phyloP scores from a whole-genome alignment of 192 early-diverging fungal genomes.

The Podila minutissima region DNA sequence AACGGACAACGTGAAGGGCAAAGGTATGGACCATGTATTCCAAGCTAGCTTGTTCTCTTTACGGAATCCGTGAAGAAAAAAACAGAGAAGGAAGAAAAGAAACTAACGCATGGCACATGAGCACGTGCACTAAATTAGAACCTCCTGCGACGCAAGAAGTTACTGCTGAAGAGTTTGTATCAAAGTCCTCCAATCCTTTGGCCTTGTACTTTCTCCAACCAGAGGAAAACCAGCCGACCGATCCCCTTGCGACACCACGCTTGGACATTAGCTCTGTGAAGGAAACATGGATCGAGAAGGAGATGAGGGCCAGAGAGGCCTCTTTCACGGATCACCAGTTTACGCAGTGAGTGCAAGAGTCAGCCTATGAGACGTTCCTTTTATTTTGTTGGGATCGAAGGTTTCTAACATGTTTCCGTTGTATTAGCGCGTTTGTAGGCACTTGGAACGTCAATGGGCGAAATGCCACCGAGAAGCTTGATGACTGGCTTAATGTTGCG shows the following conservation, averaged over 20 bases:
- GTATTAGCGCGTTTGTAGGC: conserved; percentile 73
- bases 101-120: too few relatives aligned
- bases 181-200: conserved; percentile 28
- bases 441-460: conserved; percentile 95
- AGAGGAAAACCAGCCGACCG: conserved; percentile 18
- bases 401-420: neutral
- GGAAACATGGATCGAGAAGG: conserved; percentile 40
- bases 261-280: conserved; percentile 36
- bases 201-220: conserved; percentile 46
- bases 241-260: conserved; percentile 1
- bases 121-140: neutral
- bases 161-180: conserved; percentile 41
- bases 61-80: too few relatives aligned
- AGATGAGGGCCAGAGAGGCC: conserved; percentile 31
- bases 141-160: neutral
- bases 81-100: too few relatives aligned
- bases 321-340: conserved; percentile 30
- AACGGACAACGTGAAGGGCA: conserved; percentile 8
- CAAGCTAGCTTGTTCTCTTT: too few relatives aligned
- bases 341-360: conserved; percentile 29
- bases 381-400: too few relatives aligned
- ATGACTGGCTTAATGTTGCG: conserved; percentile 71
- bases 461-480: conserved; percentile 64
- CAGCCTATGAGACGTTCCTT: too few relatives aligned
- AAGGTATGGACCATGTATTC: neutral